Conservation (phyloP, 2,329 filamentous ascomycete genomes). For the Colletotrichum sp. region DNA sequence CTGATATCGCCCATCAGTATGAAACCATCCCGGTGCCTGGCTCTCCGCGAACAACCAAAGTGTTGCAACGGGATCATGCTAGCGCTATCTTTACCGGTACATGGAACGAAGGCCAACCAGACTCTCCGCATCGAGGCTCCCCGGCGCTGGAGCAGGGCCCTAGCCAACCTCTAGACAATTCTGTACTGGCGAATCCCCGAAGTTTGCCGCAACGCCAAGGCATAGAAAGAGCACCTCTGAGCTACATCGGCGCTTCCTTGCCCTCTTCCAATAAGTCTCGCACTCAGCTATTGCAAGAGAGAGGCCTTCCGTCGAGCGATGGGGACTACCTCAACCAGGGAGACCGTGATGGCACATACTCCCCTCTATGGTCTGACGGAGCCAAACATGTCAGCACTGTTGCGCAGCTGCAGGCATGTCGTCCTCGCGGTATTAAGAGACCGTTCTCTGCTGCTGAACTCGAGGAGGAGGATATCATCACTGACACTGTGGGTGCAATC, state of each 20-base stretch:
- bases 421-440: constrained; percentile 40
- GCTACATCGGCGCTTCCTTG: constrained; percentile 25
- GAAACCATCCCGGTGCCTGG: constrained; percentile 30
- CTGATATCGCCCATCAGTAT: constrained; percentile 28
- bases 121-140: constrained; percentile 50
- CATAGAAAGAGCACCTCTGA: constrained; percentile 30
- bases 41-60: background rate
- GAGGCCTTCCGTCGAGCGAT: background rate
- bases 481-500: constrained; percentile 95
- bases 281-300: background rate
- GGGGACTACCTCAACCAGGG: constrained; percentile 1
- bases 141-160: constrained; percentile 19
- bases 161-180: background rate
- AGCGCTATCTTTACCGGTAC: constrained; percentile 61
- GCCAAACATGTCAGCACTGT: constrained; percentile 4
- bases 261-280: constrained; percentile 1
- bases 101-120: constrained; percentile 68
- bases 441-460: constrained; percentile 26
- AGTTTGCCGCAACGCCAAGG: constrained; percentile 9
- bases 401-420: constrained; percentile 13
- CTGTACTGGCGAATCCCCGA: background rate
- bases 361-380: constrained; percentile 13
- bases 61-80: constrained; percentile 50
- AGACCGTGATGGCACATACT: constrained; percentile 18
- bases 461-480: constrained; percentile 67